phyloP scores from a whole-genome alignment of 257 asterid species.

The Gynochthodes officinalis region DNA sequence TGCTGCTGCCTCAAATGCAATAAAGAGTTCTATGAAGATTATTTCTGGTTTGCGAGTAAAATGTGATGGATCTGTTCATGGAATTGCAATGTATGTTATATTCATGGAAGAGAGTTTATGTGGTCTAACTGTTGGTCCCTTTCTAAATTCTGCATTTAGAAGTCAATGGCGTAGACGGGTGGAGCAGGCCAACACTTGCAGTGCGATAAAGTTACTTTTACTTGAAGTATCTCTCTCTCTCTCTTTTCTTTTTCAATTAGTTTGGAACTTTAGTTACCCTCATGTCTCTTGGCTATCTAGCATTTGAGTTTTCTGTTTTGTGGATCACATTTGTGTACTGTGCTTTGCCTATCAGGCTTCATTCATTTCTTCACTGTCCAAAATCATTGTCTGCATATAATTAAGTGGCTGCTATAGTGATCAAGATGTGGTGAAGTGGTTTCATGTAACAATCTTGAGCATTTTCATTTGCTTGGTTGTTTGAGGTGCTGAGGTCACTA shows the following conservation, averaged over 20 bases:
- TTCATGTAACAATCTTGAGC: neutral
- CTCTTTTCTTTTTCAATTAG: neutral
- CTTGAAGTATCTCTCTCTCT: slow-evolving; percentile 48
- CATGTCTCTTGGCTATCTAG: neutral
- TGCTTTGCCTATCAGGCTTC: neutral
- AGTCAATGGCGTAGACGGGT: slow-evolving; percentile 66
- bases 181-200: slow-evolving; percentile 53
- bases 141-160: slow-evolving; percentile 51
- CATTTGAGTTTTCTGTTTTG: neutral
- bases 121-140: slow-evolving; percentile 66
- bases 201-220: slow-evolving; percentile 51
- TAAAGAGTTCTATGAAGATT: slow-evolving; percentile 57
- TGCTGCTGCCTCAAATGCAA: slow-evolving; percentile 78
- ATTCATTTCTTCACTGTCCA: neutral
- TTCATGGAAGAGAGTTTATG: slow-evolving; percentile 79
- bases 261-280: neutral
- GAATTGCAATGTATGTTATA: slow-evolving; percentile 55
- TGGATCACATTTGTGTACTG: neutral
- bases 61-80: slow-evolving; percentile 53
- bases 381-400: neutral
- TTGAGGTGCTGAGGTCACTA: neutral
- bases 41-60: slow-evolving; percentile 51
- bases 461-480: slow-evolving; percentile 4
- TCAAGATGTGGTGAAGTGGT: neutral
- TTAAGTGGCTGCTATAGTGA: neutral